Conservation (phyloP, 2,329 filamentous ascomycete genomes). For the Penicillium janthinellum region DNA sequence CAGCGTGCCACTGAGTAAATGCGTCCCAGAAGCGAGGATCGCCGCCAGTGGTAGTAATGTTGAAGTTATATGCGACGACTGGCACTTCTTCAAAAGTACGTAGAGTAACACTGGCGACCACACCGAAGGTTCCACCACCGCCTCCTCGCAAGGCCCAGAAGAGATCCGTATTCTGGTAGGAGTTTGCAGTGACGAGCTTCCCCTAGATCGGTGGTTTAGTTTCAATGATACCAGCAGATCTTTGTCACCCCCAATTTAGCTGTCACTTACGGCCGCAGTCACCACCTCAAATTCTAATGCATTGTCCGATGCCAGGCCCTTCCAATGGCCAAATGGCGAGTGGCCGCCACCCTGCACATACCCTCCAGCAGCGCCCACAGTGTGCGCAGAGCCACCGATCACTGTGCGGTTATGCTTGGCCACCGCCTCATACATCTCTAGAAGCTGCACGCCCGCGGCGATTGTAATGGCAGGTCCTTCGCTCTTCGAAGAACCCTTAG, state of each 20-base stretch:
- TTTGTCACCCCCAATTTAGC: not conserved
- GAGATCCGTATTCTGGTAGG: conserved; percentile 38
- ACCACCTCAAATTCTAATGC: conserved; percentile 31
- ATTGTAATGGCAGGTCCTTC: too few relatives aligned
- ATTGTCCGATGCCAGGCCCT: conserved; percentile 41
- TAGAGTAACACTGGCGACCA: conserved; percentile 47
- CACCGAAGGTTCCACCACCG: conserved; percentile 53
- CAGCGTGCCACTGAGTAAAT: conserved; percentile 37
- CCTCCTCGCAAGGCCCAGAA: conserved; percentile 57
- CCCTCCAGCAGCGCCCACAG: too few relatives aligned
- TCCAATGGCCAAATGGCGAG: conserved; percentile 33
- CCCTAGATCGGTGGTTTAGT: conserved; percentile 4
- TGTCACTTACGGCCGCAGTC: conserved; percentile 34
- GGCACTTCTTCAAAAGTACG: conserved; percentile 46
- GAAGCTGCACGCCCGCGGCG: too few relatives aligned
- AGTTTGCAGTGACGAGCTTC: conserved; percentile 16
- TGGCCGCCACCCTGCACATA: conserved; percentile 34
- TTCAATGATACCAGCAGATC: not conserved
- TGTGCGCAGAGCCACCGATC: too few relatives aligned
- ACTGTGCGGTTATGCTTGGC: too few relatives aligned
- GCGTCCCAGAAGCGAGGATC: conserved; percentile 27
- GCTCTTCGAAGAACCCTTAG: too few relatives aligned
- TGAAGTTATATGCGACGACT: conserved; percentile 31
- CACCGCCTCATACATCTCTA: too few relatives aligned
- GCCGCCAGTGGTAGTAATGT: conserved; percentile 20